Evolutionary conservation across 768 basidiomycete genomes (phyloP), one percentile per base, ranked within the genome.

Genomic region (Tephrocybe sp.): DNA sequence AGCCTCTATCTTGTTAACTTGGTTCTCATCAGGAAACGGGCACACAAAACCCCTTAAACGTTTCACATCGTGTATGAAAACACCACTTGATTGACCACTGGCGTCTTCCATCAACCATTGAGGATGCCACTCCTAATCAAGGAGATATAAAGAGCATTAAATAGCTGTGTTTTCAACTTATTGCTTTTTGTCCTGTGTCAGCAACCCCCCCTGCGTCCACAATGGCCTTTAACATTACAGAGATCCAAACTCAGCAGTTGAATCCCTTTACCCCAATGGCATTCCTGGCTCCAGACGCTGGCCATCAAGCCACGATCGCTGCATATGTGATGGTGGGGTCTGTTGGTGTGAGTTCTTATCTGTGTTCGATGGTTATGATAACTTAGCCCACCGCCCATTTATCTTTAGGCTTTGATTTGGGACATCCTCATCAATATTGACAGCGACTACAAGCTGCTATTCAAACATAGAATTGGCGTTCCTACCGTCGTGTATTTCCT

Each of bases 261-360:
- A 72, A 69, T 42, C 67, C 67, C 0, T 51, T 60, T 40, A 67
- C 68, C 3, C 59, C 67, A 7, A 45, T 67, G 52, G 69, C 66
- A 8, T 66, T 62, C 42, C 53, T 69, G 7, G 37, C 60, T 16
- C 64, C 65, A 0, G 55, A 52, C 5, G 27, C 55, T 8, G 69
- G 64, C 6, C 56, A 55, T 46, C 59, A 69, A 43, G 30, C 59
- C 9, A 58, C 64, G 9, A 57, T 67, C 0, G 50, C 64, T 3
- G 54, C 57, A 8, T 67, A 68, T 49, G 52, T 69, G 18, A 54
- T 59, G 23, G 61, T 58, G 13, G 64, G 61, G 11, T 50, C 46
- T 3, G 24, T 60, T 10, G 50, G 45, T 9, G 56, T 61, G 37
- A 44, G 52, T 49, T 6, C 16, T n/a, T 18, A 6, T 2, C 22